Conservation (phyloP, 2,329 filamentous ascomycete species). For the Alternaria gansuensis region DNA sequence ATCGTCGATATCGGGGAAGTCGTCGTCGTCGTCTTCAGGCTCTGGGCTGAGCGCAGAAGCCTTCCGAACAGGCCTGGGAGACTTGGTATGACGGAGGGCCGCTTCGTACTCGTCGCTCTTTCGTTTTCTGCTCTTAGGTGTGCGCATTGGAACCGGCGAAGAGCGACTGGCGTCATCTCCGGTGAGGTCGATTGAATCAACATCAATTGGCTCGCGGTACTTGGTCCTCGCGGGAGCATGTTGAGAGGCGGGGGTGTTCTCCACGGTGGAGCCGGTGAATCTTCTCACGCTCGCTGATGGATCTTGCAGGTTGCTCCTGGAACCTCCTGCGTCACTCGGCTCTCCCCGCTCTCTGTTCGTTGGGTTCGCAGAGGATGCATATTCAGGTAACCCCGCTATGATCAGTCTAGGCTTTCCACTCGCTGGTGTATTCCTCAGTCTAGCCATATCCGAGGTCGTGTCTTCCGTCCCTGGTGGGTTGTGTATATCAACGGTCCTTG, state of each 20-base stretch:
- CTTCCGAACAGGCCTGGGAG: conserved; percentile 27
- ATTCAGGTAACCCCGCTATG: conserved; percentile 36
- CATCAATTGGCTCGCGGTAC: conserved; percentile 26
- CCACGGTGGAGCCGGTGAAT: conserved; percentile 11
- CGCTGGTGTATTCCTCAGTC: conserved; percentile 56
- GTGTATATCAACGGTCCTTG: conserved; percentile 41
- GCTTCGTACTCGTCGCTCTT: conserved; percentile 58
- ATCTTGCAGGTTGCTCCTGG: conserved; percentile 10
- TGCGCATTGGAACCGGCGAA: conserved; percentile 30
- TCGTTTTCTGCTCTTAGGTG: conserved; percentile 52
- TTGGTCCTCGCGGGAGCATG: conserved; percentile 16
- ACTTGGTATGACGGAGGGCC: conserved; percentile 32
- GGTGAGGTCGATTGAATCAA: conserved; percentile 53
- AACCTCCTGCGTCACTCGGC: conserved; percentile 1
- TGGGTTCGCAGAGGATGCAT: conserved; percentile 19
- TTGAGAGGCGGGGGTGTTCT: conserved; percentile 19
- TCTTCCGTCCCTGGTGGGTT: conserved; percentile 25
- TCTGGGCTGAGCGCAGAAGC: conserved; percentile 27
- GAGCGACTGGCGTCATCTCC: conserved; percentile 34
- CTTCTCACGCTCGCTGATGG: conserved; percentile 1
- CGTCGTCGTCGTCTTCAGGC: conserved; percentile 37
- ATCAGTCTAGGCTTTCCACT: conserved; percentile 52
- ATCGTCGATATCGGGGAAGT: conserved; percentile 55
- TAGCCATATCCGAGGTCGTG: conserved; percentile 53
- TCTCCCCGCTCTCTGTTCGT: conserved; percentile 12